Conservation (phyloP, 352 stramenopile species). For the Pythium pectinolyticum region DNA sequence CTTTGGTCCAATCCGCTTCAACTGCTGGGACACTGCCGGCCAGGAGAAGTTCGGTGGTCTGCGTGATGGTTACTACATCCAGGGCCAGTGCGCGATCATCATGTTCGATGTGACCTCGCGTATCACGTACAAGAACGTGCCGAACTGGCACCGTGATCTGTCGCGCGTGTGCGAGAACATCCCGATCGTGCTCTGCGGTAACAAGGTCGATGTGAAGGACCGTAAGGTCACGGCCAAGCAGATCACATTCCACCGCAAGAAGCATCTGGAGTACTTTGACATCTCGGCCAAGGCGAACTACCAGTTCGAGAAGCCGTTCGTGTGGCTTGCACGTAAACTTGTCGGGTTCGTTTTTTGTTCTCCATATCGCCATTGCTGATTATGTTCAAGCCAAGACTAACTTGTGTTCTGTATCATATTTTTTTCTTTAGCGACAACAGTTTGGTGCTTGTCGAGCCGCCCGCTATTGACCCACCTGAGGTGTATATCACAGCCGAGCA, state of each 20-base stretch:
- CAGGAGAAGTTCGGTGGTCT: slow-evolving; percentile 99
- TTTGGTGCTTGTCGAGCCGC: slow-evolving; percentile 98
- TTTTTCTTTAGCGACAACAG: slow-evolving; percentile 90
- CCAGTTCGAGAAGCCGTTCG: slow-evolving; percentile 99
- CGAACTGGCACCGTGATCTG: slow-evolving; percentile 99
- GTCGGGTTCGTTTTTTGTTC: slow-evolving; percentile 71
- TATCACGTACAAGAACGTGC: slow-evolving; percentile 99
- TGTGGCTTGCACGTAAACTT: slow-evolving; percentile 99
- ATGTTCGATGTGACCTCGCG: slow-evolving; percentile 99
- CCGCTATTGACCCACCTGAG: slow-evolving; percentile 95
- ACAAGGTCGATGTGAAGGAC: slow-evolving; percentile 99
- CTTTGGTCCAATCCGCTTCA: slow-evolving; percentile 99
- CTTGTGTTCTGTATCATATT: slow-evolving; percentile 12
- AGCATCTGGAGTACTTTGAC: slow-evolving; percentile 99
- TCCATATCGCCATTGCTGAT: too few species aligned
- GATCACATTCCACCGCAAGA: slow-evolving; percentile 99
- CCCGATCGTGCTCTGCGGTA: slow-evolving; percentile 98
- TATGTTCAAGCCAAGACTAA: too few species aligned
- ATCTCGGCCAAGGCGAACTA: slow-evolving; percentile 99
- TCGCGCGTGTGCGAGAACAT: slow-evolving; percentile 99
- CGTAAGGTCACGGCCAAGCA: slow-evolving; percentile 99
- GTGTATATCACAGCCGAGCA: slow-evolving; percentile 94
- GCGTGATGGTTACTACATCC: slow-evolving; percentile 97
- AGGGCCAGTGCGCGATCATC: slow-evolving; percentile 99
- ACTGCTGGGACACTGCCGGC: slow-evolving; percentile 99